These are phyloP conservation scores for Zymoseptoria pseudotritici DNA, from an alignment of 2,329 filamentous ascomycete species.

Conservation along the genomic window DNA sequence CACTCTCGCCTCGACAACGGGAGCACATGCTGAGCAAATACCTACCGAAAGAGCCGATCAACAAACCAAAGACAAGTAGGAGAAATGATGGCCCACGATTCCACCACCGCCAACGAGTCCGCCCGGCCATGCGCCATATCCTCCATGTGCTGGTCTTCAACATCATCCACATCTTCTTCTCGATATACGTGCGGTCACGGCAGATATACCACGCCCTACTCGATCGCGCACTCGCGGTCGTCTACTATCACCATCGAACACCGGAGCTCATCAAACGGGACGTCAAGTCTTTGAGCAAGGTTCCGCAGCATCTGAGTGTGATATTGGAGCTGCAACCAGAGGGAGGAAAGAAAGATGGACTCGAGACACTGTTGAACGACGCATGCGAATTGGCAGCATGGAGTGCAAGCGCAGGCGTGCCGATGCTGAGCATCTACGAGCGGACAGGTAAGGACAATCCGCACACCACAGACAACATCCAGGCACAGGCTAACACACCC, in stretches of 20 bases:
- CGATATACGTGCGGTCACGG: conserved; percentile 75
- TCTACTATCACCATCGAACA: conserved; percentile 93
- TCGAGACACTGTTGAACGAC: conserved; percentile 82
- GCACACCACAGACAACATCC: no score
- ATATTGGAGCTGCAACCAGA: conserved; percentile 69
- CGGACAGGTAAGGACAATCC: conserved; percentile 59
- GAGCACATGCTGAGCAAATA: conserved; percentile 29
- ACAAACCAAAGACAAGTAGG: conserved; percentile 2
- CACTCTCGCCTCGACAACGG: conserved; percentile 23
- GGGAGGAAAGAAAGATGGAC: conserved; percentile 58
- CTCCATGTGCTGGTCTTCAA: conserved; percentile 61
- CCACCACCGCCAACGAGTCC: conserved; percentile 22
- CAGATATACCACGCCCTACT: conserved; percentile 71
- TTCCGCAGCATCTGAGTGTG: conserved; percentile 82
- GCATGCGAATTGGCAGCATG: conserved; percentile 87
- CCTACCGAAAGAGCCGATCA: conserved; percentile 22
- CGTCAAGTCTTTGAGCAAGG: conserved; percentile 62
- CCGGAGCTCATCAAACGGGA: conserved; percentile 88
- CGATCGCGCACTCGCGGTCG: conserved; percentile 69
- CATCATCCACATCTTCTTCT: conserved; percentile 73
- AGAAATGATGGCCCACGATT: conserved; percentile 12
- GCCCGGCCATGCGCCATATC: conserved; percentile 23
- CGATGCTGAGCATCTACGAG: conserved; percentile 84
- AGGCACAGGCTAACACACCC: conserved; percentile 1
- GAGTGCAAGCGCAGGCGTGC: conserved; percentile 84